Evolutionary conservation across 2,329 filamentous ascomycete species (phyloP).

Genomic region (Sporothrix pallida): DNA sequence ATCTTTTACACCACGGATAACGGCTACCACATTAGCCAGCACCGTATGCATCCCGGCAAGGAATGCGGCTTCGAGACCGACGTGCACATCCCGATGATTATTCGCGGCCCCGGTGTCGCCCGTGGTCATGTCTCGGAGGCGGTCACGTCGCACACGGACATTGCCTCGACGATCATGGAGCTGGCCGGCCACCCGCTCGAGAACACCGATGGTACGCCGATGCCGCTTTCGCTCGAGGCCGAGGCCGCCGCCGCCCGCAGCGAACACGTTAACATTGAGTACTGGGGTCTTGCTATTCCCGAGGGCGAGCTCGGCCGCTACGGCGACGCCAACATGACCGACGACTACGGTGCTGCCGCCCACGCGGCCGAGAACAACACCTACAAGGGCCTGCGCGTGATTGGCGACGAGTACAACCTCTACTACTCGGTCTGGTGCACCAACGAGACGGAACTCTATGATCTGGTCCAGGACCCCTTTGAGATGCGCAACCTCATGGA

Average conservation of each 20-base stretch:
- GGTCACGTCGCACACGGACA: slow-evolving; percentile 65
- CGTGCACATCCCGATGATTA: slow-evolving; percentile 63
- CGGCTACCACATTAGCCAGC: slow-evolving; percentile 62
- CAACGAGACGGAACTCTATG: slow-evolving; percentile 69
- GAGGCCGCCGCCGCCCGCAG: slow-evolving; percentile 42
- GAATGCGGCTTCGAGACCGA: slow-evolving; percentile 64
- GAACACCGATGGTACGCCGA: slow-evolving; percentile 62
- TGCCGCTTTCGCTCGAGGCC: slow-evolving; percentile 46
- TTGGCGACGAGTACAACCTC: slow-evolving; percentile 60
- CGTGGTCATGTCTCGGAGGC: slow-evolving; percentile 47
- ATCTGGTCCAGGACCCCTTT: slow-evolving; percentile 54
- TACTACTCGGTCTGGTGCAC: slow-evolving; percentile 73
- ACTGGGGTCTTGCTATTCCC: slow-evolving; percentile 54
- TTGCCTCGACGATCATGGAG: slow-evolving; percentile 63
- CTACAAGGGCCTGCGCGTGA: slow-evolving; percentile 63
- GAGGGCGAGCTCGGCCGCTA: slow-evolving; percentile 45
- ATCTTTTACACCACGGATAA: slow-evolving; percentile 65
- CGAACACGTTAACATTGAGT: slow-evolving; percentile 64
- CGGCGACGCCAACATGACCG: slow-evolving; percentile 28
- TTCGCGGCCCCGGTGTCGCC: slow-evolving; percentile 63
- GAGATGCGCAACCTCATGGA: slow-evolving; percentile 55
- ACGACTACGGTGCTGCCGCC: not conserved
- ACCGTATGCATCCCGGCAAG: slow-evolving; percentile 63
- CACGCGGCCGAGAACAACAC: slow-evolving; percentile 53
- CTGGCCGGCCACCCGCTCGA: slow-evolving; percentile 47